Evolutionary conservation across 2,329 filamentous ascomycete genomes (phyloP), one percentile per base, ranked within the genome.

Genomic region (Fusarium anguioides): DNA sequence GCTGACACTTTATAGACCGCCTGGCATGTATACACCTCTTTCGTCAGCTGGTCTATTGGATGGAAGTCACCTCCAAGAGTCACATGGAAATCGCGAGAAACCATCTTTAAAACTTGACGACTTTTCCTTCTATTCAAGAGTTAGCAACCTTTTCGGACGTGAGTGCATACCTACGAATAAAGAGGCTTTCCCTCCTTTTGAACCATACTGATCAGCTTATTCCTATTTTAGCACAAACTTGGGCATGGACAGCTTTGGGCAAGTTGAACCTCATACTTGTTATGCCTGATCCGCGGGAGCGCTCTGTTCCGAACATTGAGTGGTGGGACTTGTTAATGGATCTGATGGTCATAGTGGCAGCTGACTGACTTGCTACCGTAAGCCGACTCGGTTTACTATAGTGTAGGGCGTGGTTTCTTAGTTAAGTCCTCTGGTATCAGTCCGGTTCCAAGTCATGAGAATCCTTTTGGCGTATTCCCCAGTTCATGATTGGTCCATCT

Each of bases 21-120:
- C 41, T 5, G 56, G 52, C 7, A 57, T 58, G 35, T 57, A 29
- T 33, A 48, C 51, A 8, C 55, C 55, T 29, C 35, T 59, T 5
- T 59, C 55, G 5, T 57, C 51, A 4, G 41, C 35, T 4, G 55
- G 55, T 24, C 41, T 49, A 4, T 23, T 59, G 8, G 52, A 59
- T 3, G 35, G 41, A 3, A 33, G 21, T n/a, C 55, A 59, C 35
- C 35, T 59, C 18, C 35, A 18, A 23, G 29, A 17, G 14, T 20
- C 52, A 5, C 49, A 58, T 14, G 29, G 55, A 11, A 26, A 23
- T 10, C 11, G 5, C n/a, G 20, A 27, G 2, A 12, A 0, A 3
- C 35, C 41, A 12, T 11, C 36, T 4, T 6, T 59, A 4, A 36
- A 48, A 0, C 37, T 58, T 35, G 41, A 49, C 4, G 56, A 58